Evolutionary conservation across 2,329 filamentous ascomycete genomes (phyloP).

Genomic region (Biscogniauxia marginata): DNA sequence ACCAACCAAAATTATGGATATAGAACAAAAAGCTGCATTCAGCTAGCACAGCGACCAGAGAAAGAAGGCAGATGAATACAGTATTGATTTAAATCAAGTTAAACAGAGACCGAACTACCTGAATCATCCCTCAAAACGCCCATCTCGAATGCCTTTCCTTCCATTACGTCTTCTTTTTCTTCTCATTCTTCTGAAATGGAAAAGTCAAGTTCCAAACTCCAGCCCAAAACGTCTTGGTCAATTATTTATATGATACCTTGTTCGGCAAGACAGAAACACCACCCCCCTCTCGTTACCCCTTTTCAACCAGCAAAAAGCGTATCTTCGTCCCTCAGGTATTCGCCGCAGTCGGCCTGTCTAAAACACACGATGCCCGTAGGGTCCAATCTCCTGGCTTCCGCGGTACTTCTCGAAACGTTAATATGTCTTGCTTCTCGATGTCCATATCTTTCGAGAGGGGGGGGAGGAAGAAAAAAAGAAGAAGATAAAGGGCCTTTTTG

Average conservation of each 20-base stretch:
- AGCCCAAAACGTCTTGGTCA: too few species aligned
- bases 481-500: neutral
- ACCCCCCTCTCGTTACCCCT: neutral
- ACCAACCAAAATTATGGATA: too few species aligned
- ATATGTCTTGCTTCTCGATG: neutral
- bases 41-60: too few species aligned
- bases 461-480: neutral
- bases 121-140: too few species aligned
- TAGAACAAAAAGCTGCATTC: constrained; percentile 2
- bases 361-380: constrained; percentile 89
- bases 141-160: neutral
- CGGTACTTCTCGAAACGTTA: constrained; percentile 62
- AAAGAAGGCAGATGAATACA: too few species aligned
- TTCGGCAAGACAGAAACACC: neutral
- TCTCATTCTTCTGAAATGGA: constrained; percentile 5
- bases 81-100: too few species aligned
- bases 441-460: neutral
- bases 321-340: constrained; percentile 85
- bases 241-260: too few species aligned
- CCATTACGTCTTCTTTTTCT: constrained; percentile 18
- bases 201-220: constrained; percentile 24
- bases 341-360: constrained; percentile 88
- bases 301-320: constrained; percentile 57
- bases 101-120: too few species aligned
- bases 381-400: constrained; percentile 79